Evolutionary conservation across 129 eudicot genomes (phyloP).

Genomic region (Flaveria brownii): DNA sequence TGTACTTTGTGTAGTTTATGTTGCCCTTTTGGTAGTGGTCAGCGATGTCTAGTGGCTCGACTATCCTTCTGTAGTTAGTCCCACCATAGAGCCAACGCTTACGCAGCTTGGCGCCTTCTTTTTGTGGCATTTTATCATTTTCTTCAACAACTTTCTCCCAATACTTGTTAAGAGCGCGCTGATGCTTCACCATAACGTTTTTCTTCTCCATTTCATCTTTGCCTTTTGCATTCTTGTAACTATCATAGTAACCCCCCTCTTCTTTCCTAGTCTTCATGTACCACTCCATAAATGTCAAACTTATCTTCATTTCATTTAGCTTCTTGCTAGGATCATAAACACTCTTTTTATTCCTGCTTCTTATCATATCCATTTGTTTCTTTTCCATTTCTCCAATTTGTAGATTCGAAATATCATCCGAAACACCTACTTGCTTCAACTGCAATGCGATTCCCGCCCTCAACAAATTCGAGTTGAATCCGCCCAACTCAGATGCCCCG

Average conservation of each 20-base stretch:
- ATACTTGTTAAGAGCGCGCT: conserved; percentile 30
- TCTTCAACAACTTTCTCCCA: conserved; percentile 40
- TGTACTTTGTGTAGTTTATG: conserved; percentile 26
- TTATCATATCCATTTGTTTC: not conserved
- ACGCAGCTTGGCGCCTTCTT: conserved; percentile 33
- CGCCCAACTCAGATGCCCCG: conserved; percentile 24
- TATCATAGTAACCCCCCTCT: conserved; percentile 41
- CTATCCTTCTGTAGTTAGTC: conserved; percentile 47
- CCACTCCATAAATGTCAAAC: conserved; percentile 50
- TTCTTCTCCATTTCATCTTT: conserved; percentile 12
- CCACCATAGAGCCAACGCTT: conserved; percentile 44
- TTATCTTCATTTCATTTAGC: conserved; percentile 39
- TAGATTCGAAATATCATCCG: not conserved
- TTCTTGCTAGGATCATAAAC: conserved; percentile 30
- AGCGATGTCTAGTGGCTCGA: conserved; percentile 58
- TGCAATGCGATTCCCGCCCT: conserved; percentile 40
- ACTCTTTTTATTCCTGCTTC: not conserved
- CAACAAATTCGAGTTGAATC: conserved; percentile 17
- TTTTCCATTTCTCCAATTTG: conserved; percentile 19
- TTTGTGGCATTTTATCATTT: conserved; percentile 41
- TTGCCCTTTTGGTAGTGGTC: conserved; percentile 41
- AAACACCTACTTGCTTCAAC: conserved; percentile 33
- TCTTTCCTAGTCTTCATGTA: conserved; percentile 33
- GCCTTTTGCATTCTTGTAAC: conserved; percentile 17
- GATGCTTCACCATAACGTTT: conserved; percentile 19